Percentiles rank a stretch among this genome's conserved stretches.
Conservation (phyloP, 176 grass and related monocot genomes). For the Oryza glaberrima region DNA sequence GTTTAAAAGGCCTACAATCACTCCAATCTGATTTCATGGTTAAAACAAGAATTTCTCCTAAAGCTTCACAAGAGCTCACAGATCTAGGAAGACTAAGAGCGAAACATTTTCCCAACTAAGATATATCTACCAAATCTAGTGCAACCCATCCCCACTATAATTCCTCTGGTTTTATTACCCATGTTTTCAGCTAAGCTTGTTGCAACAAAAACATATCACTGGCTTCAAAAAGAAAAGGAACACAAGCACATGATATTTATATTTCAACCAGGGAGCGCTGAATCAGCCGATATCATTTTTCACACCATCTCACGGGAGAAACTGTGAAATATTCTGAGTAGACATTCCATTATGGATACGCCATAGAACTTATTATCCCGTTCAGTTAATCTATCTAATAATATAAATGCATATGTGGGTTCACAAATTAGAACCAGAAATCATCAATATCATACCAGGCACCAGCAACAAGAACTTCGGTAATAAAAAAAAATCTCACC, state of each 20-base stretch:
- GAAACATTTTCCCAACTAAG: background rate
- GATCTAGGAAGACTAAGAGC: background rate
- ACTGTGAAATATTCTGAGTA: constrained; percentile 3
- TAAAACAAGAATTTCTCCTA: background rate
- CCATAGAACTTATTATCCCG: background rate
- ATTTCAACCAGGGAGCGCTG: background rate
- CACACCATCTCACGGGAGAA: background rate
- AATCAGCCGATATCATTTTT: background rate
- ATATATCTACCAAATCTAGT: background rate
- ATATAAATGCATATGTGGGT: background rate
- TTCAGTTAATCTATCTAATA: background rate
- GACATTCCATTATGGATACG: background rate
- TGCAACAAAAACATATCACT: constrained; percentile 2
- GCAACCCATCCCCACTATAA: background rate
- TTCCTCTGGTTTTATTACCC: background rate
- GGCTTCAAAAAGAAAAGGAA: background rate
- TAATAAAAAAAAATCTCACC: constrained; percentile 11
- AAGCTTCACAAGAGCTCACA: background rate
- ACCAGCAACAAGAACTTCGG: constrained; percentile 7
- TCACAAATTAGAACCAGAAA: constrained; percentile 14
- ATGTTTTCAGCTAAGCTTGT: constrained; percentile 11
- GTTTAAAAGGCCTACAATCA: background rate
- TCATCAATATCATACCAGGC: background rate
- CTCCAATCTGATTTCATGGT: background rate
- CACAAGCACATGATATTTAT: background rate